Evolutionary conservation across 371 early-diverging fungal genomes (phyloP), one percentile per base, ranked within the genome.

Genomic region (Basidiobolus meristosporus): DNA sequence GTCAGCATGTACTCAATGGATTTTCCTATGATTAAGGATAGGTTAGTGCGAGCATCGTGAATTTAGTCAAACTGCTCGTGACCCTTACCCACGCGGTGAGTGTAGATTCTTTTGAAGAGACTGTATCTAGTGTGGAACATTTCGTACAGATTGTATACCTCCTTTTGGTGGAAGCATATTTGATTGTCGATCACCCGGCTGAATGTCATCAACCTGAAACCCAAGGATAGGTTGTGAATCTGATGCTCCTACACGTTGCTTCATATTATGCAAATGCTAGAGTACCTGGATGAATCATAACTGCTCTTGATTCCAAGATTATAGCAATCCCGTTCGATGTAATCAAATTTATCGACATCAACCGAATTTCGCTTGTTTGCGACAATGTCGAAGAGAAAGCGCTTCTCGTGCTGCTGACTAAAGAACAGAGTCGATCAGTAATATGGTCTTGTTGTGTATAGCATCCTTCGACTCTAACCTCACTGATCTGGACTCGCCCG

Each of bases 301-400:
- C 81, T 77, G 29, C 67, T 68, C 33, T 75, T 79, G 18, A 88
- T 57, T 0, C 90, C 89, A 3, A 89, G 60, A 43, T 89, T 82
- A 47, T 78, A 73, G 39, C 84, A 81, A 58, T 95, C 96, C 9
- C 98, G 63, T 47, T 75, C 70, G 33, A 97, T 65, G 46, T 95
- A 97, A 53, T 97, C 98, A 57, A 91, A 93, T 58, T 91, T 91
- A 58, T 97, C 98, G 12, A 95, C 96, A 53, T 97, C 98, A 16
- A 95, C 67, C 21, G 80, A 77, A 47, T 86, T 93, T 40, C 78
- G 64, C 52, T 90, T 80, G 62, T 97, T 97, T 28, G 91, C 82
- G 0, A 97, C 96, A 46, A 97, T 89, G 43, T 97, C 90, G 62
- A 87, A 95, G 37, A 95, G 47, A 47, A 86, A 97, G 14, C 50